Evolutionary conservation across 306 rosid species (phyloP).

Genomic region (Glycyrrhiza uralensis): DNA sequence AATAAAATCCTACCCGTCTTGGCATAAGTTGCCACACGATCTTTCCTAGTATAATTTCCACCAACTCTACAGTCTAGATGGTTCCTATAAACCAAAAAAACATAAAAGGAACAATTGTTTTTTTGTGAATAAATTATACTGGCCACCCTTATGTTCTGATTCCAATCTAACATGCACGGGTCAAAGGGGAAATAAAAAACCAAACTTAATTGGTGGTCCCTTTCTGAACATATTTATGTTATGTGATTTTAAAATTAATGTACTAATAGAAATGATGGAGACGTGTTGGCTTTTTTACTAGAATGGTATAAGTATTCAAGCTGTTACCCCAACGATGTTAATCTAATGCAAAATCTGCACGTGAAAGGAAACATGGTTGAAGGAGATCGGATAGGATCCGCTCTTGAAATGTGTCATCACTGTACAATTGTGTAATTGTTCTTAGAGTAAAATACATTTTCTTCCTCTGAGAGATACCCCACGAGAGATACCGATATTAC

Average conservation of each 20-base stretch:
- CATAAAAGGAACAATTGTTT: background rate
- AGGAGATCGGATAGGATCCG: too few species aligned
- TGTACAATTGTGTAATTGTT: background rate
- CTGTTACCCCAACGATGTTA: too few species aligned
- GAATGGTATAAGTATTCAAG: too few species aligned
- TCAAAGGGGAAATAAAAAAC: background rate
- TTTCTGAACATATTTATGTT: background rate
- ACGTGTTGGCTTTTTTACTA: too few species aligned
- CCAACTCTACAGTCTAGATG: background rate
- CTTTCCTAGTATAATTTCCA: background rate
- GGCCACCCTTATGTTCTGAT: background rate
- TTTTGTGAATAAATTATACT: slow-evolving; percentile 13
- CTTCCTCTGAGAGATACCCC: too few species aligned
- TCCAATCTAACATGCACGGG: background rate
- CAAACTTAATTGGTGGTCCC: background rate
- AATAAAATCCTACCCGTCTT: background rate
- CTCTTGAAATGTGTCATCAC: too few species aligned
- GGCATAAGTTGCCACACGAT: background rate
- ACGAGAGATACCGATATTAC: too few species aligned
- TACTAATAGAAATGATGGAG: too few species aligned
- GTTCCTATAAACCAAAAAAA: background rate
- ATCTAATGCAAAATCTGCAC: background rate
- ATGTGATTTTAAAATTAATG: too few species aligned
- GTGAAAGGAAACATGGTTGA: background rate
- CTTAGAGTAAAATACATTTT: too few species aligned